Evolutionary conservation across 2,329 filamentous ascomycete genomes (phyloP), one percentile per base, ranked within the genome.

Genomic region (Myriosclerotinia curreyana): DNA sequence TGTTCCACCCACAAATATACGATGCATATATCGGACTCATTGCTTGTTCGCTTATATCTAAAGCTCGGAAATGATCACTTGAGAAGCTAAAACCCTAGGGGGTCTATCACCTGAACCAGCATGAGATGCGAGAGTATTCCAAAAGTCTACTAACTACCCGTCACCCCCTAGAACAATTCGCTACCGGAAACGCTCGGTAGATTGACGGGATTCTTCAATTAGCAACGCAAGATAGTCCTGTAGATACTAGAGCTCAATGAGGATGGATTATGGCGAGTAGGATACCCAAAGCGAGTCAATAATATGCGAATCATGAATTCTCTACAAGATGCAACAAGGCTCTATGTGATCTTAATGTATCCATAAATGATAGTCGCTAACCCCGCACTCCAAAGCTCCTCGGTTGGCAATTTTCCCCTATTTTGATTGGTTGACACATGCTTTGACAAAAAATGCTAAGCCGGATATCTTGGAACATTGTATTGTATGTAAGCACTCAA

Each of bases 341-440:
- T 15, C 7, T 49, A 49, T 49, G 46, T 49, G 46, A 49, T 49
- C 22, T 49, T 5, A 17, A 15, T 28, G 15, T 50, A 22, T 31
- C 25, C 11, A 15, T 31, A 51, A 9, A 31, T 28, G 14, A 50
- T 31, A 28, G 8, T 1, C n/a, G 52, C 52, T 54, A 54, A 40
- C 52, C 52, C 52, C 42, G 55, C 55, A 59, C 25, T 59, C 31
- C 20, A 36, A 46, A 17, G 11, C 28, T 48, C 20, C 42, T 46
- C 54, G 42, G 54, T 34, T 58, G 28, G 28, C 31, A 36, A 25
- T 25, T 11, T 12, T 38, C 9, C 5, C 9, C n/a, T 59, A 36
- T 59, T 25, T 22, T 36, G 22, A 36, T 49, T 59, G 55, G 42
- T 12, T 42, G 22, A 14, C 14, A 59, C 22, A 34, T 59, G 28